These are phyloP conservation scores for Aureobasidium sp. DNA, from an alignment of 2,329 filamentous ascomycete genomes.

Conservation along the genomic window DNA sequence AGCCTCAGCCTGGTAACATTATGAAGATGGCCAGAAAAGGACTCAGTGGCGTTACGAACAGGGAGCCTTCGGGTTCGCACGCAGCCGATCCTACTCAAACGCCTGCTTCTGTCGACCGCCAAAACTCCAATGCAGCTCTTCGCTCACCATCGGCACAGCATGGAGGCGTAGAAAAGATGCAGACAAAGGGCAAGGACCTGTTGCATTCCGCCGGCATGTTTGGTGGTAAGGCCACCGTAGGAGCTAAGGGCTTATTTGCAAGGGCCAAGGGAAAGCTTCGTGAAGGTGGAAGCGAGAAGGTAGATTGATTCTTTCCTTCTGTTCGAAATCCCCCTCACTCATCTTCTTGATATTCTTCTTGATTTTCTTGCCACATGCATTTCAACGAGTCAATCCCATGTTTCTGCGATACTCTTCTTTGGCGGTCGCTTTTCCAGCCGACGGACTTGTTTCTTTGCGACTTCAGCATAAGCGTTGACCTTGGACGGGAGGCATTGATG, in stretches of 20 bases:
- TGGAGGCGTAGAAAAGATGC: conserved; percentile 42
- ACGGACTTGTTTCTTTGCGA: conserved; percentile 3
- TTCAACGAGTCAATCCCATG: not conserved
- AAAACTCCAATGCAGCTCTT: not conserved
- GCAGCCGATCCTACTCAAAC: not conserved
- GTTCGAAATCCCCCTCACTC: conserved; percentile 22
- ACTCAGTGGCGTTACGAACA: conserved; percentile 13
- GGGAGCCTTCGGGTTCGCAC: conserved; percentile 8
- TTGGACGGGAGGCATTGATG: conserved; percentile 14
- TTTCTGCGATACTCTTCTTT: not conserved
- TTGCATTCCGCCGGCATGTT: conserved; percentile 72
- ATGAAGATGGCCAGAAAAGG: conserved; percentile 20
- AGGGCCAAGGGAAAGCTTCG: conserved; percentile 82
- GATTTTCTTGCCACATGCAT: conserved; percentile 14
- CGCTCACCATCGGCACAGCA: conserved; percentile 2
- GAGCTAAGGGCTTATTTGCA: conserved; percentile 83
- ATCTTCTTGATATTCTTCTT: not conserved
- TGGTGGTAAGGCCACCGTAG: conserved; percentile 64
- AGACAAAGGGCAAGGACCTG: conserved; percentile 80
- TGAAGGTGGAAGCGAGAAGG: conserved; percentile 66
- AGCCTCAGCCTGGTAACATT: conserved; percentile 23
- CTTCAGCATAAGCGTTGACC: conserved; percentile 14
- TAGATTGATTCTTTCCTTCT: conserved; percentile 62
- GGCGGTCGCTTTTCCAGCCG: not conserved
- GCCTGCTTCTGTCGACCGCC: not conserved